These are phyloP conservation scores for cucumber (Cucumis sativus) DNA, from an alignment of 306 rosid species.

Conservation along the genomic window DNA sequence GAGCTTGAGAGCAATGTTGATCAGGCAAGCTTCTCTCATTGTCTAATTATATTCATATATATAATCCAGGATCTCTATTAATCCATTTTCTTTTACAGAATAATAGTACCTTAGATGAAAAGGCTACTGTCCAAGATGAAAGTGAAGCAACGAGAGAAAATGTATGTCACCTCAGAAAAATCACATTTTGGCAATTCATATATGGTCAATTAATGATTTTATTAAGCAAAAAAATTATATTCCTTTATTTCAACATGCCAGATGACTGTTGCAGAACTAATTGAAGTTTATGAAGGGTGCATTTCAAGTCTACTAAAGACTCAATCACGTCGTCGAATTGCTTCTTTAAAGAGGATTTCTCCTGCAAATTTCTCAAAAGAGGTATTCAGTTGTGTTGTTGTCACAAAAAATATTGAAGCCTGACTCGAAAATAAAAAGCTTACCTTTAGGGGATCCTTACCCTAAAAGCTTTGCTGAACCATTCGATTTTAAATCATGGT, in stretches of 20 bases:
- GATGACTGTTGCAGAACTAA: conserved; percentile 83
- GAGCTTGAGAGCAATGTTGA: conserved; percentile 37
- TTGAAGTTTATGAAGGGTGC: conserved; percentile 67
- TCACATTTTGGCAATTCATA: background rate
- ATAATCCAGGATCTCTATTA: conserved; percentile 19
- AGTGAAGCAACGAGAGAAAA: conserved; percentile 37
- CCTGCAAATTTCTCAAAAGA: conserved; percentile 85
- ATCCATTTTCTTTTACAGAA: conserved; percentile 42
- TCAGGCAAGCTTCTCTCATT: conserved; percentile 40
- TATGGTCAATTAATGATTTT: background rate
- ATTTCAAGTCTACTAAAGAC: conserved; percentile 52
- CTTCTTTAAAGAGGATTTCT: conserved; percentile 65
- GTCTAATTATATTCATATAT: background rate
- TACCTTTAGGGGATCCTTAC: background rate
- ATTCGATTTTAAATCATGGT: background rate
- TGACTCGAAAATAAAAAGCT: background rate
- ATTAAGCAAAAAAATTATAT: background rate
- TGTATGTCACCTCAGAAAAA: conserved; percentile 26
- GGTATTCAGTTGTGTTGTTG: conserved; percentile 18
- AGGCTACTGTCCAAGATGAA: conserved; percentile 26
- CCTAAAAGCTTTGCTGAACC: background rate
- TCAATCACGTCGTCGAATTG: conserved; percentile 41
- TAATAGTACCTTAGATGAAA: conserved; percentile 26
- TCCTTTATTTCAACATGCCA: conserved; percentile 19
- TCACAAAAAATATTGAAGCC: background rate